These are phyloP conservation scores for Cladosporium sp. DNA, from an alignment of 2,329 filamentous ascomycete species.

Conservation along the genomic window DNA sequence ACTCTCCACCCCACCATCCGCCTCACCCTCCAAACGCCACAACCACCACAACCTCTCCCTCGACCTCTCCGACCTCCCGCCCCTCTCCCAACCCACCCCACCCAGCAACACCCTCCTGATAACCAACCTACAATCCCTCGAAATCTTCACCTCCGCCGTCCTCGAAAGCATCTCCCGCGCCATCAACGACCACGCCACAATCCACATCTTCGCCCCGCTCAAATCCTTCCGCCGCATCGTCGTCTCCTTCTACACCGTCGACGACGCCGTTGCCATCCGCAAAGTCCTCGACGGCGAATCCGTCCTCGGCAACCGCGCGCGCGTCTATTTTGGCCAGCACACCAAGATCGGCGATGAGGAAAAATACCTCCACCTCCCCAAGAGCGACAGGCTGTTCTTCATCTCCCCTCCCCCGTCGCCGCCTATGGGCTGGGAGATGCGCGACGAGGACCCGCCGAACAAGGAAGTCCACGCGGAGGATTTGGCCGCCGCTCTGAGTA, in stretches of 20 bases:
- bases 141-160: constrained; percentile 71
- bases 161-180: constrained; percentile 69
- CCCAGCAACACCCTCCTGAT: constrained; percentile 82
- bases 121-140: constrained; percentile 69
- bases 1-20: constrained; percentile 19
- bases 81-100: constrained; percentile 65
- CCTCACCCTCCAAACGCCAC: constrained; percentile 19
- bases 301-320: constrained; percentile 65
- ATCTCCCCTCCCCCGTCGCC: constrained; percentile 61
- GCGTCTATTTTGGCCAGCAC: constrained; percentile 58
- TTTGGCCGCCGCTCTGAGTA: constrained; percentile 53
- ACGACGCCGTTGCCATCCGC: constrained; percentile 67
- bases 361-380: constrained; percentile 48
- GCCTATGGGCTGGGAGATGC: constrained; percentile 62
- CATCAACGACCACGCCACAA: constrained; percentile 63
- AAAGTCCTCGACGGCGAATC: constrained; percentile 69
- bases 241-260: constrained; percentile 68
- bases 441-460: constrained; percentile 61
- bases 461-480: constrained; percentile 62
- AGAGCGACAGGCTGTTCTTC: constrained; percentile 61
- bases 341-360: constrained; percentile 43
- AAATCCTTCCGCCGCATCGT: constrained; percentile 81
- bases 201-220: constrained; percentile 75
- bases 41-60: constrained; percentile 57
- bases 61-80: constrained; percentile 69